Base-by-base conservation (phyloP, 805 yeast genomes). In the Metschnikowia gelsemii region DNA sequence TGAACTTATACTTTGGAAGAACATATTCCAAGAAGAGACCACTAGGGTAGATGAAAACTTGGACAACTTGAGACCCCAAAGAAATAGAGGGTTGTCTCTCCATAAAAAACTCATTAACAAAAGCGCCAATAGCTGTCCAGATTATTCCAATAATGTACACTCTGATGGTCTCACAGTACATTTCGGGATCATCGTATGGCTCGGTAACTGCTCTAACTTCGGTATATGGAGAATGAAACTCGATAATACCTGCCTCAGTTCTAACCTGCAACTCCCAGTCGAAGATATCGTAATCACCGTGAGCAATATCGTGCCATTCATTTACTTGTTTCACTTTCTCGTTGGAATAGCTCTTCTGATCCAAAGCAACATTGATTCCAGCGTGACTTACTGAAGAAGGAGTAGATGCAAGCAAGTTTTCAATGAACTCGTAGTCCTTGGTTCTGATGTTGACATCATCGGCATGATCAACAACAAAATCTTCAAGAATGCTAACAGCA, bases 371-470 rank as follows among this genome's bases (percentile, higher is more conserved):
- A 38, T 37, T 54, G 57, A 42, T 30, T 8, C 31, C 36, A 14
- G 19, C 25, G 7, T 31, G 22, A 8, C 19, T 17, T 8, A 9
- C 17, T 5, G 24, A 12, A 5, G 32, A n/a, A 23, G 39, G 41
- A 8, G 30, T 32, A 2, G 33, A 21, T 1, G 41, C 42, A 13
- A 58, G 49, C 34, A 57, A 46, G 3, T 33, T 41, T 24, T 48
- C 33, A 32, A 74, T 59, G 38, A 64, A 63, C 4, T 58, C 59
- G 49, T 65, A 64, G 29, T 68, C 70, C 2, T 51, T 57, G 2
- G 40, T 47, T 9, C 75, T 71, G 45, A 78, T 64, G 51, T 76
- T 76, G 26, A 70, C 69, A 53, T 79, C 84, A 38, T 65, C 72
- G 5, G 50, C 51, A 47, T 76, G 79, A 13, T 70, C 65, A 1